Evolutionary conservation across 805 yeast genomes (phyloP).

Genomic region (Starmerella roubikii): DNA sequence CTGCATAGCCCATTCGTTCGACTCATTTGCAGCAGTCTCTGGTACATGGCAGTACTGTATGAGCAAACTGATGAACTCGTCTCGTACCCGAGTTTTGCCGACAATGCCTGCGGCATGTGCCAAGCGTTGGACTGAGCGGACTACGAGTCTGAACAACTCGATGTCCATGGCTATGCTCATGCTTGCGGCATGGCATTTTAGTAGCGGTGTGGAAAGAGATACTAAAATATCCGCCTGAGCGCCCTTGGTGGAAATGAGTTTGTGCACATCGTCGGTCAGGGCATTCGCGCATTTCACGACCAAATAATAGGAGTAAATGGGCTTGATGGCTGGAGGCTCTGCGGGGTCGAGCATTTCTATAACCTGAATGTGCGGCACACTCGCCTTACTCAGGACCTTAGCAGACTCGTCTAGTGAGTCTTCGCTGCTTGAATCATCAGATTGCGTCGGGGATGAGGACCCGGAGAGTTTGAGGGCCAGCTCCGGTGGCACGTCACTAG

Average conservation of each 20-base stretch:
- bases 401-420: background rate
- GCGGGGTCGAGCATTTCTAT: constrained; percentile 69
- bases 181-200: constrained; percentile 36
- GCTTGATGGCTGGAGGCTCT: constrained; percentile 60
- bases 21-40: constrained; percentile 7
- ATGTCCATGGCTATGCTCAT: constrained; percentile 56
- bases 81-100: constrained; percentile 43
- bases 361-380: constrained; percentile 7
- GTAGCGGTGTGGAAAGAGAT: constrained; percentile 23
- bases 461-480: background rate
- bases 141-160: constrained; percentile 51
- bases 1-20: constrained; percentile 32
- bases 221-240: constrained; percentile 3
- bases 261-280: constrained; percentile 50
- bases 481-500: constrained; percentile 7
- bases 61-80: constrained; percentile 34
- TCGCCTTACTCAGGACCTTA: constrained; percentile 3
- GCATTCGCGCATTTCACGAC: constrained; percentile 39
- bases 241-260: constrained; percentile 29
- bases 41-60: constrained; percentile 16
- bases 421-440: background rate
- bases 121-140: constrained; percentile 64
- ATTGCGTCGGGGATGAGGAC: background rate
- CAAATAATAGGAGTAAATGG: constrained; percentile 47
- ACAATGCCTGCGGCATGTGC: constrained; percentile 73